These are phyloP conservation scores for Metarhizium rileyi DNA, from an alignment of 2,329 filamentous ascomycete genomes.

Conservation along the genomic window DNA sequence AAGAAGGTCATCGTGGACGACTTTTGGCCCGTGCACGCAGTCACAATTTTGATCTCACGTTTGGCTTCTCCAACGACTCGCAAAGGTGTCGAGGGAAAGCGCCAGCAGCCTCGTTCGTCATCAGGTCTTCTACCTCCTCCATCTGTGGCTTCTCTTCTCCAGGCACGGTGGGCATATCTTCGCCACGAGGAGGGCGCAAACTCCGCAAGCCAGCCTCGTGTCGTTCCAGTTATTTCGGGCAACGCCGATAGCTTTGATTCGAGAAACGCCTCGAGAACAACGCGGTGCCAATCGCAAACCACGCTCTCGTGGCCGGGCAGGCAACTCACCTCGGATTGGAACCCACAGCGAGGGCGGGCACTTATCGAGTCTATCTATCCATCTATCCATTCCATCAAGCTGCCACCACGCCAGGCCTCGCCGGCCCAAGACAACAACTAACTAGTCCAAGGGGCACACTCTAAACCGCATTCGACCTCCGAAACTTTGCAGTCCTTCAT, in stretches of 20 bases:
- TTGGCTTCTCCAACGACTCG: background rate
- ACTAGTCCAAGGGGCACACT: background rate
- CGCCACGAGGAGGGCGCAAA: slow-evolving; percentile 1
- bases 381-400: too few relatives aligned
- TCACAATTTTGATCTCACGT: too few relatives aligned
- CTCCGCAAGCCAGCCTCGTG: background rate
- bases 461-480: slow-evolving; percentile 4
- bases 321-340: background rate
- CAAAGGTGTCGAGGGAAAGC: background rate
- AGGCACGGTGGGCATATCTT: background rate
- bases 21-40: background rate
- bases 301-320: background rate
- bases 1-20: background rate
- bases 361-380: too few relatives aligned
- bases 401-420: background rate
- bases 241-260: background rate
- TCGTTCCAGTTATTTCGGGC: background rate
- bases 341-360: background rate
- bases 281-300: background rate
- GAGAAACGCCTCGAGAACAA: background rate
- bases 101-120: background rate
- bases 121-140: background rate
- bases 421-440: background rate
- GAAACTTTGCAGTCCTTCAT: slow-evolving; percentile 3
- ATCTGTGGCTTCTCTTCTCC: background rate